phyloP scores from a whole-genome alignment of 305 asterid species.

The Fraxinus xanthoxyloides region DNA sequence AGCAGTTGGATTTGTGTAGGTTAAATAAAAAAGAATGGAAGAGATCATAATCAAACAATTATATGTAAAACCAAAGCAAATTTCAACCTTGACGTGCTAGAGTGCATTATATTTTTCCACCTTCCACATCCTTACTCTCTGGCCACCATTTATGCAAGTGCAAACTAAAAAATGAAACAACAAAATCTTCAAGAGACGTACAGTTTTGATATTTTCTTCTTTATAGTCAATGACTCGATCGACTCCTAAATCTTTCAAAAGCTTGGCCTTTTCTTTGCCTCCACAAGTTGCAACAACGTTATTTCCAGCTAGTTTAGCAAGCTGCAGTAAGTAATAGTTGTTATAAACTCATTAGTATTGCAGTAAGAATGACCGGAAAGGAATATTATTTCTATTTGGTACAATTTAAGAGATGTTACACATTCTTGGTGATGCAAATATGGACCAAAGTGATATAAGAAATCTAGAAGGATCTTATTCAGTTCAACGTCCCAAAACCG shows the following conservation, averaged over 20 bases:
- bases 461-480: conserved; percentile 14
- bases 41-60: background rate
- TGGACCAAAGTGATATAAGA: background rate
- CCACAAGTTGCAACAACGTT: conserved; percentile 95
- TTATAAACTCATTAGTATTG: conserved; percentile 17
- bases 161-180: background rate
- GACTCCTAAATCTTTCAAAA: conserved; percentile 80
- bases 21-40: background rate
- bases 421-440: background rate
- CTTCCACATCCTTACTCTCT: background rate
- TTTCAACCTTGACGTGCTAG: background rate
- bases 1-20: background rate
- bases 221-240: conserved; percentile 92
- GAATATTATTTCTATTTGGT: background rate
- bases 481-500: background rate
- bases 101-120: background rate
- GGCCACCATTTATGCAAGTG: background rate
- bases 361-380: background rate
- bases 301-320: conserved; percentile 92
- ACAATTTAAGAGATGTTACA: background rate
- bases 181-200: conserved; percentile 28
- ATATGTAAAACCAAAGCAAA: conserved; percentile 8
- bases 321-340: conserved; percentile 47
- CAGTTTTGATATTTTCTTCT: conserved; percentile 72
- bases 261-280: conserved; percentile 85